A percentile compares a stretch with the other conserved stretches of the same genome.
Evolutionary conservation across 2,329 filamentous ascomycete genomes (phyloP).

Genomic region (Fusarium penzigii): DNA sequence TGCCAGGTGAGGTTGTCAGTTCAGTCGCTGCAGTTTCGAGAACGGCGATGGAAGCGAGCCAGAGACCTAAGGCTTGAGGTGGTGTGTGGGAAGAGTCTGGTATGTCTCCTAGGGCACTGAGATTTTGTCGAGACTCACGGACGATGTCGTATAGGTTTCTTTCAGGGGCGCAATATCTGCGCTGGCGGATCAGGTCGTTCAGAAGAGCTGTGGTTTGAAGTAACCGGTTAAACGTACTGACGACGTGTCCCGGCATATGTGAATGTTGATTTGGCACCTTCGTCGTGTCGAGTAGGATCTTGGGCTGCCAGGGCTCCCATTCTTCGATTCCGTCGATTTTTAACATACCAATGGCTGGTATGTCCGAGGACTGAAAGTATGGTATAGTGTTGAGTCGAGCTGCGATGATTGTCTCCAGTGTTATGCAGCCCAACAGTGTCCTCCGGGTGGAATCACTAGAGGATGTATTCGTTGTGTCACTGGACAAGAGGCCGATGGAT

Average conservation of each 20-base stretch:
- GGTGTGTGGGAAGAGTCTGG: too few relatives aligned
- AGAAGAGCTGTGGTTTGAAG: not conserved
- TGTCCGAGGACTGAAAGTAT: slow-evolving; percentile 3
- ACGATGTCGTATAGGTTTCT: too few relatives aligned
- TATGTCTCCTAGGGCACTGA: too few relatives aligned
- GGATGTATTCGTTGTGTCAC: not conserved
- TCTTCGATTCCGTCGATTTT: slow-evolving; percentile 10
- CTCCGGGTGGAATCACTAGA: not conserved
- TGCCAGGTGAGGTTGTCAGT: not conserved
- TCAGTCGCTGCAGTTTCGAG: not conserved
- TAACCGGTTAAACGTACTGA: slow-evolving; percentile 5
- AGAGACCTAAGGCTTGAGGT: not conserved
- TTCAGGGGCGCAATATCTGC: not conserved
- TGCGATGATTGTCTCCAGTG: slow-evolving; percentile 4
- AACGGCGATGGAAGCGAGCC: not conserved
- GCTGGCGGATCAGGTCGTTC: not conserved
- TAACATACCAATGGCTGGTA: not conserved
- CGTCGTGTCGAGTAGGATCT: not conserved
- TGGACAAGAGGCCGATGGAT: not conserved
- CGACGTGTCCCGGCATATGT: slow-evolving; percentile 7
- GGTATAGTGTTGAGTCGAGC: not conserved
- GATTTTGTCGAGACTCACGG: too few relatives aligned
- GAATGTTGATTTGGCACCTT: not conserved
- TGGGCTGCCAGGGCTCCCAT: slow-evolving; percentile 14
- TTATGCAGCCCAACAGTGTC: slow-evolving; percentile 3